phyloP scores from a whole-genome alignment of 163 green algal species.

The Coccomyxa subellipsoidea region DNA sequence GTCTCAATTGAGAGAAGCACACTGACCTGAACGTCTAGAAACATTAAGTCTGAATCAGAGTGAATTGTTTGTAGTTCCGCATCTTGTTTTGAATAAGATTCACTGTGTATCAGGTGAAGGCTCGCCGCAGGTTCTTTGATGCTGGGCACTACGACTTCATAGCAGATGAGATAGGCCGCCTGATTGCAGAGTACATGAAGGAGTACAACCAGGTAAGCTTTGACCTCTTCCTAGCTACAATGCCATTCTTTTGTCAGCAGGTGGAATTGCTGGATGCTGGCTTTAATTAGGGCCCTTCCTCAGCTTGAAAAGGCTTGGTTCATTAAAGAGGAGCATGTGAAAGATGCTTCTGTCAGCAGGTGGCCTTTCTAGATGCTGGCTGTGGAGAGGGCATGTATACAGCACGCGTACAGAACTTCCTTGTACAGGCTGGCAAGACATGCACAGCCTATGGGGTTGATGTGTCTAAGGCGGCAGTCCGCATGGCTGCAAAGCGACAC shows the following conservation, averaged over 20 bases:
- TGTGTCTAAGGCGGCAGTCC: constrained; percentile 5
- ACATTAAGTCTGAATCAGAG: too few species aligned
- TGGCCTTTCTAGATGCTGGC: neutral
- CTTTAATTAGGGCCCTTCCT: too few species aligned
- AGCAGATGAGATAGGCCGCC: neutral
- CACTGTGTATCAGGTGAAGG: neutral
- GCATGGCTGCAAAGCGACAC: constrained; percentile 1
- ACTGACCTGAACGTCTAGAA: too few species aligned
- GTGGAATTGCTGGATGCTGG: too few species aligned
- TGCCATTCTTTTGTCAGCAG: too few species aligned
- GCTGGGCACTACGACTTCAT: neutral
- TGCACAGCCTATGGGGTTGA: constrained; percentile 4
- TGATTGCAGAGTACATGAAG: neutral
- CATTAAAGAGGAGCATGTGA: too few species aligned
- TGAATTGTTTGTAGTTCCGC: too few species aligned
- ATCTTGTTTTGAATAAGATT: too few species aligned
- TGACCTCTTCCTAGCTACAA: too few species aligned
- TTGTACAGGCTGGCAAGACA: neutral
- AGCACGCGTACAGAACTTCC: neutral
- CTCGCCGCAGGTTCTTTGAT: neutral
- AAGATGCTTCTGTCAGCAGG: too few species aligned
- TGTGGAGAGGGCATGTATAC: neutral
- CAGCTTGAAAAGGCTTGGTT: too few species aligned
- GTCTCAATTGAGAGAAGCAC: too few species aligned
- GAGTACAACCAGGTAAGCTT: neutral